Percentiles rank a stretch among this genome's conserved stretches.
Evolutionary conservation across 2,329 filamentous ascomycete species (phyloP).

Genomic region (Pseudohalonectria lignicola): DNA sequence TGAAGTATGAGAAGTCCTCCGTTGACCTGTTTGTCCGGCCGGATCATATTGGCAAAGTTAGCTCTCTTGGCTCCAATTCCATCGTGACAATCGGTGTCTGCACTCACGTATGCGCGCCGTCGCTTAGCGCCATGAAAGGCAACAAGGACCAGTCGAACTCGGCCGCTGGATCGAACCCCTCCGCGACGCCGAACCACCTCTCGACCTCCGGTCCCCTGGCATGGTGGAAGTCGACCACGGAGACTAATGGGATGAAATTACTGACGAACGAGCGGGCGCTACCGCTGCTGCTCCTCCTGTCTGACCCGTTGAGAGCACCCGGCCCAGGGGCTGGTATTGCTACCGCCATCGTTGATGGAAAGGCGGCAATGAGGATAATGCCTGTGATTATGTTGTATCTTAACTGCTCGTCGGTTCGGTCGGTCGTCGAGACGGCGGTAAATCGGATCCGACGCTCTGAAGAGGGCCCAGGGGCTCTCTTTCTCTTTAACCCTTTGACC

Average conservation of each 20-base stretch:
- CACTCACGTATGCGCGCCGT: constrained; percentile 87
- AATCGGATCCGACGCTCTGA: too few species aligned
- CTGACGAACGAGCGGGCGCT: constrained; percentile 12
- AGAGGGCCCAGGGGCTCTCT: background rate
- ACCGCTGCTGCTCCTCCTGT: constrained; percentile 1
- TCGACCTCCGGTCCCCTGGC: constrained; percentile 87
- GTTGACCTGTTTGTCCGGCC: constrained; percentile 45
- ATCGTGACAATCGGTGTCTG: background rate
- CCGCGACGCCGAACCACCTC: constrained; percentile 70
- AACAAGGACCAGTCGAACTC: constrained; percentile 87
- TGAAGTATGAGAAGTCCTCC: constrained; percentile 99
- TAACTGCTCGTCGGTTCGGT: background rate
- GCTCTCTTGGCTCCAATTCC: too few species aligned
- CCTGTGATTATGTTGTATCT: too few species aligned
- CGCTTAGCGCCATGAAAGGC: constrained; percentile 93
- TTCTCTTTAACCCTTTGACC: background rate
- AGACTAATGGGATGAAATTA: constrained; percentile 63
- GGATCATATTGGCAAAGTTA: background rate
- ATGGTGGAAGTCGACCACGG: constrained; percentile 78
- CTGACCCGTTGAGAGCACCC: too few species aligned
- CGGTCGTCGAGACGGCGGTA: background rate
- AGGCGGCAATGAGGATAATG: background rate
- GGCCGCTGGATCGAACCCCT: constrained; percentile 64
- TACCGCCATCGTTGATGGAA: background rate
- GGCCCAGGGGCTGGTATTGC: background rate